Conservation (phyloP, 176 grass and related monocot species). For the Musa acuminata region DNA sequence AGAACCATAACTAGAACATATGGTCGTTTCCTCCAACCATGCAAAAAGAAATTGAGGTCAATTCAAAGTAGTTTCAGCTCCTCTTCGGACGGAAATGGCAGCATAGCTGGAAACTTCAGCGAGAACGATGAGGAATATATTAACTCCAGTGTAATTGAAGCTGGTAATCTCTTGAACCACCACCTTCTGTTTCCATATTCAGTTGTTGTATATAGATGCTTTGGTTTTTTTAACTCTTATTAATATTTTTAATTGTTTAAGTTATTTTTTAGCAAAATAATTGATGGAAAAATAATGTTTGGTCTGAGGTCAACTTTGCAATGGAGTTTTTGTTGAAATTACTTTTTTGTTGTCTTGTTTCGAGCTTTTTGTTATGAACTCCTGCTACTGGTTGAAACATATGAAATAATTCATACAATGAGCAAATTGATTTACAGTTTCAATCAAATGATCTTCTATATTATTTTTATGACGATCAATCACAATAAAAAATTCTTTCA, state of each 20-base stretch:
- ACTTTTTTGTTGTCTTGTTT: neutral
- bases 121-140: constrained; percentile 79
- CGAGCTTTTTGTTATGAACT: neutral
- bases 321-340: neutral
- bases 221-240: neutral
- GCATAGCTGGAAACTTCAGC: constrained; percentile 52
- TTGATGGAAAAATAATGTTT: neutral
- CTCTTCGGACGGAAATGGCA: constrained; percentile 59
- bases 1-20: constrained; percentile 28
- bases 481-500: too few relatives aligned
- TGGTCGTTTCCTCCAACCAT: constrained; percentile 6
- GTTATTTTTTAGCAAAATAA: neutral
- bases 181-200: neutral
- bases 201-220: neutral
- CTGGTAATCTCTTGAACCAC: constrained; percentile 30
- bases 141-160: constrained; percentile 72
- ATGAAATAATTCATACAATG: neutral
- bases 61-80: constrained; percentile 45
- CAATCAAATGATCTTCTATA: too few relatives aligned
- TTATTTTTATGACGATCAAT: too few relatives aligned
- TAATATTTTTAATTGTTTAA: neutral
- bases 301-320: neutral
- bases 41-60: constrained; percentile 32
- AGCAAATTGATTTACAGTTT: too few relatives aligned
- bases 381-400: neutral